These are phyloP conservation scores for Margaritispora aquatica DNA, from an alignment of 495 filamentous ascomycete genomes.

Conservation along the genomic window DNA sequence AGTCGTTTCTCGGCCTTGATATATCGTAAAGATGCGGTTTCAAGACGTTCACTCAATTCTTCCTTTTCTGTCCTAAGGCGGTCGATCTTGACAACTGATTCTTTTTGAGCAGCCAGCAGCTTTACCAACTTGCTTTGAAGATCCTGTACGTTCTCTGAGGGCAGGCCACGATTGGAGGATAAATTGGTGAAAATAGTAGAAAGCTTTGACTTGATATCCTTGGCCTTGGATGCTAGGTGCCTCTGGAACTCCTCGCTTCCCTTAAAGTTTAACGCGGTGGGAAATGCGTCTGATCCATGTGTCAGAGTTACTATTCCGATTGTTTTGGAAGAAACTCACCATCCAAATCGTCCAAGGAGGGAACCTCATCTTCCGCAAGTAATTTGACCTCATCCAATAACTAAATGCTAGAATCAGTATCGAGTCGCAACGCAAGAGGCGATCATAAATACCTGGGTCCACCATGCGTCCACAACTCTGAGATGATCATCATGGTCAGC, in stretches of 20 bases:
- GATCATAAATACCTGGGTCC: conserved; percentile 64
- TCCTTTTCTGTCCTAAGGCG: conserved; percentile 73
- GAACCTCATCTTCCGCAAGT: conserved; percentile 45
- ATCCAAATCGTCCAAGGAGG: conserved; percentile 38
- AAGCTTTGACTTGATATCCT: conserved; percentile 37
- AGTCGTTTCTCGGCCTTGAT: conserved; percentile 92
- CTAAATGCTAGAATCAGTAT: conserved; percentile 41
- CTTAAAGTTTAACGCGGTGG: conserved; percentile 56
- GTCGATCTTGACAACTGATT: conserved; percentile 68
- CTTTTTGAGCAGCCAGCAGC: conserved; percentile 76
- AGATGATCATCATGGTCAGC: conserved; percentile 86
- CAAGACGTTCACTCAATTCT: conserved; percentile 72
- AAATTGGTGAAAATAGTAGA: conserved; percentile 37
- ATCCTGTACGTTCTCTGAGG: conserved; percentile 58
- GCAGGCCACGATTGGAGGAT: conserved; percentile 32
- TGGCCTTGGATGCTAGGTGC: conserved; percentile 59
- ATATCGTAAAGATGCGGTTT: conserved; percentile 80
- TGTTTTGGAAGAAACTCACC: conserved; percentile 39
- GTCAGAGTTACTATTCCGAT: neutral
- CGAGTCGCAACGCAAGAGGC: neutral
- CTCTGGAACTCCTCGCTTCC: conserved; percentile 67
- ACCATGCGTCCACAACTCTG: conserved; percentile 84
- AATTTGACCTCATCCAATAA: conserved; percentile 81
- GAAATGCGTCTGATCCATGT: conserved; percentile 39
- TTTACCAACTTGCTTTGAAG: conserved; percentile 67